A percentile compares a stretch with the other conserved stretches of the same genome.
These are phyloP conservation scores for Tuber indicum DNA, from an alignment of 495 filamentous ascomycete species.

Conservation along the genomic window DNA sequence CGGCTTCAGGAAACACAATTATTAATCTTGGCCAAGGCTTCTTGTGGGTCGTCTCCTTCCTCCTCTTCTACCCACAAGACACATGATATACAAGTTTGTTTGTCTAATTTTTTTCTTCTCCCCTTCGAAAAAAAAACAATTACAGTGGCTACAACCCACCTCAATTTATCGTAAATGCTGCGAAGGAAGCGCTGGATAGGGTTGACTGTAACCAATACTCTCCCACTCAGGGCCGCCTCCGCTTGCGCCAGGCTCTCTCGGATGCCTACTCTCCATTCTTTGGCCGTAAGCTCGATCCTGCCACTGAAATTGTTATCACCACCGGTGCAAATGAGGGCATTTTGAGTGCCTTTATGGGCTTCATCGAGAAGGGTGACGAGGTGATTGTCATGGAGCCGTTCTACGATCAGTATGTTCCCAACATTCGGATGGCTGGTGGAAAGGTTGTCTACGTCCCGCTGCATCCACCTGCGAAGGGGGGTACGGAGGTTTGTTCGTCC, in stretches of 20 bases:
- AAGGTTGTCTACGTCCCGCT: conserved; percentile 89
- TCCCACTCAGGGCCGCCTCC: conserved; percentile 79
- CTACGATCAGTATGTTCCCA: conserved; percentile 97
- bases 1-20: conserved; percentile 82
- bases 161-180: conserved; percentile 80
- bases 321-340: conserved; percentile 98
- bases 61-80: not conserved
- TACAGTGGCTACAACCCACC: conserved; percentile 90
- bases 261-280: conserved; percentile 84
- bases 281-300: conserved; percentile 69
- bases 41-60: conserved; percentile 51
- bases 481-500: conserved; percentile 68
- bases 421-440: conserved; percentile 96
- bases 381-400: conserved; percentile 98
- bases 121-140: not conserved
- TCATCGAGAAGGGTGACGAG: conserved; percentile 89
- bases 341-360: conserved; percentile 95
- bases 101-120: not conserved
- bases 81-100: not conserved
- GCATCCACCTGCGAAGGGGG: conserved; percentile 81
- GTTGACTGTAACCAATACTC: conserved; percentile 99
- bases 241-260: conserved; percentile 83
- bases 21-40: conserved; percentile 97
- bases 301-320: conserved; percentile 88
- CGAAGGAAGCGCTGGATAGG: conserved; percentile 78